Base-by-base conservation (phyloP, 257 asterid species). In the Solanum sitiens region DNA sequence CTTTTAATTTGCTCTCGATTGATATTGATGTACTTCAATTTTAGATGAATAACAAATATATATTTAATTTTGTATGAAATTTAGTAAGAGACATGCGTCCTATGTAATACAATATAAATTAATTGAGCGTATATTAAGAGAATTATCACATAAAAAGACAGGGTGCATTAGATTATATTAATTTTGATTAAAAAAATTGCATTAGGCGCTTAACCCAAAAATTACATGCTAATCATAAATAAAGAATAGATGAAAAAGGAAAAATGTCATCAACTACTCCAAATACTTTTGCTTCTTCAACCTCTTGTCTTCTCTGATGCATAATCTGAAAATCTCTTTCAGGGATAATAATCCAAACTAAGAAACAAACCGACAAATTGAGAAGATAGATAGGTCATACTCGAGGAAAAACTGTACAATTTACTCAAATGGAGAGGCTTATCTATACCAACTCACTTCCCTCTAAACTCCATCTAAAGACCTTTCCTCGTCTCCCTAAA, bases 381-480 rank as follows among this genome's bases (percentile, higher is more conserved):
- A 35, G 14, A 20, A 35, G 40, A 25, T 4, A 6, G 65, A 56
- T 56, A 56, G 65, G 65, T 56, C 65, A 18, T 56, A 18, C 65
- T 18, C 30, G 35, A 67, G 20, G 35, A 25, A 67, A 68, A 27
- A 37, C 2, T 5, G 71, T 7, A 6, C n/a, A 30, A 33, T 35
- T 82, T 86, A 25, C 33, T 68, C 56, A 39, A 3, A 95, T 95
- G 98, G 98, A 94, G 93, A 93, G 95, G 89, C 93, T 95, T 85
- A 89, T 95, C 91, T 85, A 89, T 86, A 90, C 94, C 89, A 93
- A 92, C 87, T 84, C 97, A 9, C 86, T 92, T 89, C 91, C 97
- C 3, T 91, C 93, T 13, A 91, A 93, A 45, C 89, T 85, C 89
- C 91, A 90, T 71, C 84, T 87, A 18, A 85, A 89, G 65, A 90